Conservation (phyloP, 176 grass and related monocot species). For the Musa schizocarpa region DNA sequence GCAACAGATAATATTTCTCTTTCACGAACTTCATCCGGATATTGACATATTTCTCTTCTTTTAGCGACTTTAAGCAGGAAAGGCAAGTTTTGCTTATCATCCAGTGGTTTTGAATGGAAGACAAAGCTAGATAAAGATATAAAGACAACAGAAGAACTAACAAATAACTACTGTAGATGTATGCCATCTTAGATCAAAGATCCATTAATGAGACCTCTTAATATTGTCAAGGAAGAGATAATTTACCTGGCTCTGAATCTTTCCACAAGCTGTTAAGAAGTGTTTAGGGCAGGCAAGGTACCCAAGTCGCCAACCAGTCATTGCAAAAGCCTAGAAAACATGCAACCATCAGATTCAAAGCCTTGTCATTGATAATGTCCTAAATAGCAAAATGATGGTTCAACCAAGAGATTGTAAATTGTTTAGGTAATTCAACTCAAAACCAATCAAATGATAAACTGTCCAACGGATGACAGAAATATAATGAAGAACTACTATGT, state of each 20-base stretch:
- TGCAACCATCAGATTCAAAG: slow-evolving; percentile 1
- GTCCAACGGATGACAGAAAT: neutral
- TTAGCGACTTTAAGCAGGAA: too few species aligned
- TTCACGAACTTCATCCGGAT: too few species aligned
- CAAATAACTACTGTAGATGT: too few species aligned
- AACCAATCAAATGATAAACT: neutral
- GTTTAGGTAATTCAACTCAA: neutral
- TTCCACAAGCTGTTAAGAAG: slow-evolving; percentile 75
- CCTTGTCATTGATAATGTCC: neutral
- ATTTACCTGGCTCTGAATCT: slow-evolving; percentile 83
- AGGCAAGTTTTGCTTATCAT: too few species aligned
- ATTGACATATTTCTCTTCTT: too few species aligned
- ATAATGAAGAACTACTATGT: neutral
- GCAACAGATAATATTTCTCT: too few species aligned
- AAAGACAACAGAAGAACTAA: too few species aligned
- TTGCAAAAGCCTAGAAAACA: slow-evolving; percentile 77
- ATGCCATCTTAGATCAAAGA: neutral
- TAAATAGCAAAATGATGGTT: slow-evolving; percentile 1
- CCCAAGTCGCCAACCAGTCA: slow-evolving; percentile 94
- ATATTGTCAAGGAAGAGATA: neutral
- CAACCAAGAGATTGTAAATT: neutral
- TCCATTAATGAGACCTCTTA: neutral
- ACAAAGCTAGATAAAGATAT: too few species aligned
- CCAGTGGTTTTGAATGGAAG: too few species aligned
- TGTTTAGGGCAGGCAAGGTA: slow-evolving; percentile 79